These are phyloP conservation scores for Fraxinus dipetala DNA, from an alignment of 305 asterid genomes.

Conservation along the genomic window DNA sequence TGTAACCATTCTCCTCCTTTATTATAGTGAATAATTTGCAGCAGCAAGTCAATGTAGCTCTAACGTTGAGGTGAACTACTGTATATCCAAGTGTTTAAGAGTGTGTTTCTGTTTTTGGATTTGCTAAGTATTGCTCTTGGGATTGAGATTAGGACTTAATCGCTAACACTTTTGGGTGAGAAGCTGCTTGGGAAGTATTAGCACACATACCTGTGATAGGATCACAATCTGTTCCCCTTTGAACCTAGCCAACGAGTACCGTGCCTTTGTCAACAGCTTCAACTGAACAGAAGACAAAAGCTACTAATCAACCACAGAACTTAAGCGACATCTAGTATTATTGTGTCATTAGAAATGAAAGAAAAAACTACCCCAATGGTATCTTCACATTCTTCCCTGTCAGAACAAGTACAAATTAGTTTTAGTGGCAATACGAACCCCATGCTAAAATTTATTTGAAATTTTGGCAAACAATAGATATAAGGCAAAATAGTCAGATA, in stretches of 20 bases:
- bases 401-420: slow-evolving; percentile 26
- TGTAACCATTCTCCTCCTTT: not conserved
- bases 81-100: not conserved
- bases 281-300: slow-evolving; percentile 41
- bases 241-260: slow-evolving; percentile 59
- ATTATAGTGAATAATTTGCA: not conserved
- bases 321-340: slow-evolving; percentile 41
- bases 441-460: slow-evolving; percentile 2
- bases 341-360: slow-evolving; percentile 16
- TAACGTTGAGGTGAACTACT: not conserved
- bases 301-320: slow-evolving; percentile 22
- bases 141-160: not conserved
- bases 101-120: not conserved
- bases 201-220: slow-evolving; percentile 66
- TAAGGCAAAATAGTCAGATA: slow-evolving; percentile 15
- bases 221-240: slow-evolving; percentile 74
- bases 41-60: not conserved
- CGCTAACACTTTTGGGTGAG: not conserved
- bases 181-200: slow-evolving; percentile 11
- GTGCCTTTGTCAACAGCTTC: slow-evolving; percentile 67
- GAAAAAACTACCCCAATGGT: slow-evolving; percentile 70
- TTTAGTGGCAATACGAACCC: slow-evolving; percentile 18
- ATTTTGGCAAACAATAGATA: not conserved
- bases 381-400: slow-evolving; percentile 93
- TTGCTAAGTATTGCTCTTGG: not conserved